A percentile compares a stretch with the other conserved stretches of the same genome.
These are phyloP conservation scores for Aspergillus cejpii DNA, from an alignment of 2,329 filamentous ascomycete genomes.

Conservation along the genomic window DNA sequence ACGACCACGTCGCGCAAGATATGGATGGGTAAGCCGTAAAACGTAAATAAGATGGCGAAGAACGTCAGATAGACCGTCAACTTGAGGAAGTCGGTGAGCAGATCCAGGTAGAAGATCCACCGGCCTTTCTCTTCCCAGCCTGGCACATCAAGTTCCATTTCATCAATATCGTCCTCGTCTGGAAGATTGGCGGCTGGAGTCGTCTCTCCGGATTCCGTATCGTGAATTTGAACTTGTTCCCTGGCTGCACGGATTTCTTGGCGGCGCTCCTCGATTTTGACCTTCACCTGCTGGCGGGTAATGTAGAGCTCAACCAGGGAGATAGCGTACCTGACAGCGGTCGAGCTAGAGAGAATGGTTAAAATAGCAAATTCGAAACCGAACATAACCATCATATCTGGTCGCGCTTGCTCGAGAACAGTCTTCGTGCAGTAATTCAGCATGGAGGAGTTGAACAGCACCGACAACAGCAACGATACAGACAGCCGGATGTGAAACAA, in stretches of 20 bases:
- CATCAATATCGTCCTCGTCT: slow-evolving; percentile 70
- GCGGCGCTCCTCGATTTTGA: slow-evolving; percentile 61
- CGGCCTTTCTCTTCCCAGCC: slow-evolving; percentile 96
- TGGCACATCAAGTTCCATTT: slow-evolving; percentile 89
- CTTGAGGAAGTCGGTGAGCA: slow-evolving; percentile 84
- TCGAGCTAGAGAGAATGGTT: slow-evolving; percentile 71
- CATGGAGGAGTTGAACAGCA: slow-evolving; percentile 72
- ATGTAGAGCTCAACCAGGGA: slow-evolving; percentile 72
- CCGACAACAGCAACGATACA: slow-evolving; percentile 68
- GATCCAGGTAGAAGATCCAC: slow-evolving; percentile 81
- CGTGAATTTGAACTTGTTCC: slow-evolving; percentile 41
- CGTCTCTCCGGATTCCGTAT: slow-evolving; percentile 33
- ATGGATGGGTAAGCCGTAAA: slow-evolving; percentile 93
- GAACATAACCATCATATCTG: slow-evolving; percentile 99
- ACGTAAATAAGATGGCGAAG: slow-evolving; percentile 85
- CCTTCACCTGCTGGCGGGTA: slow-evolving; percentile 64
- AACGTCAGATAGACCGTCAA: slow-evolving; percentile 83
- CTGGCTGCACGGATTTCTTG: slow-evolving; percentile 56
- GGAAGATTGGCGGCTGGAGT: slow-evolving; percentile 45
- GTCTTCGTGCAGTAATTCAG: slow-evolving; percentile 74
- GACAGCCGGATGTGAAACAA: slow-evolving; percentile 81
- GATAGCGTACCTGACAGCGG: slow-evolving; percentile 68
- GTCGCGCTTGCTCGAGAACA: slow-evolving; percentile 79
- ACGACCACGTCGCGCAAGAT: slow-evolving; percentile 94
- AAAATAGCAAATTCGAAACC: slow-evolving; percentile 94